A percentile compares a stretch with the other conserved stretches of the same genome.
phyloP scores from a whole-genome alignment of 2,329 filamentous ascomycete species.

The Daldinia sp. region DNA sequence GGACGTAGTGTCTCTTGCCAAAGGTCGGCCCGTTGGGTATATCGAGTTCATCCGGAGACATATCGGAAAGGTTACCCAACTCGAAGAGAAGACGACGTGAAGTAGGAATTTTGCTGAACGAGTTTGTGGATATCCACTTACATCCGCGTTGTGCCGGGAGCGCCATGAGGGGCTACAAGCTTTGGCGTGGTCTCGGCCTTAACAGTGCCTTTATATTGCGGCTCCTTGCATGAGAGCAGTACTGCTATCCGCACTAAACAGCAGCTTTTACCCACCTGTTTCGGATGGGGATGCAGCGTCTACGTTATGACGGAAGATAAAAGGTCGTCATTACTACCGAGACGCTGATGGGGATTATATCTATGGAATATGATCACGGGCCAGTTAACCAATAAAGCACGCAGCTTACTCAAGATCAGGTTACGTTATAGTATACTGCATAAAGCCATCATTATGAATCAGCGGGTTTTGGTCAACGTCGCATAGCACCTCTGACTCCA shows the following conservation, averaged over 20 bases:
- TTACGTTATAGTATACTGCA: slow-evolving; percentile 32
- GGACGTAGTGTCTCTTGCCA: slow-evolving; percentile 73
- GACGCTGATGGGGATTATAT: neutral
- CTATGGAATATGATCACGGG: slow-evolving; percentile 7
- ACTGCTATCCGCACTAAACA: slow-evolving; percentile 6
- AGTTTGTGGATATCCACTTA: neutral
- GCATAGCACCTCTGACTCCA: slow-evolving; percentile 8
- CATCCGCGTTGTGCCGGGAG: slow-evolving; percentile 6
- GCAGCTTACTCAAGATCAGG: slow-evolving; percentile 14
- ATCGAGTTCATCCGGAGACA: slow-evolving; percentile 70
- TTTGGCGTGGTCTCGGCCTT: neutral
- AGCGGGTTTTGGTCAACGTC: slow-evolving; percentile 29
- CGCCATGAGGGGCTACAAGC: neutral
- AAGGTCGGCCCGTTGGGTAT: slow-evolving; percentile 78
- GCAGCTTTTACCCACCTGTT: neutral
- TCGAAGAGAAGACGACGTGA: slow-evolving; percentile 35
- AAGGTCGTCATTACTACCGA: neutral
- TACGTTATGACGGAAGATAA: slow-evolving; percentile 5
- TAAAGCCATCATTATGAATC: slow-evolving; percentile 26
- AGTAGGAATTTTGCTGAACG: neutral
- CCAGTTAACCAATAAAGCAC: slow-evolving; percentile 3
- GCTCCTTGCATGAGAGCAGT: slow-evolving; percentile 7
- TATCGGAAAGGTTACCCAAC: slow-evolving; percentile 44
- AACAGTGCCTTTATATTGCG: slow-evolving; percentile 1
- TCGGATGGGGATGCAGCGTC: slow-evolving; percentile 13